Evolutionary conservation across 352 stramenopile genomes (phyloP).

Genomic region (Phytophthora brassicae): DNA sequence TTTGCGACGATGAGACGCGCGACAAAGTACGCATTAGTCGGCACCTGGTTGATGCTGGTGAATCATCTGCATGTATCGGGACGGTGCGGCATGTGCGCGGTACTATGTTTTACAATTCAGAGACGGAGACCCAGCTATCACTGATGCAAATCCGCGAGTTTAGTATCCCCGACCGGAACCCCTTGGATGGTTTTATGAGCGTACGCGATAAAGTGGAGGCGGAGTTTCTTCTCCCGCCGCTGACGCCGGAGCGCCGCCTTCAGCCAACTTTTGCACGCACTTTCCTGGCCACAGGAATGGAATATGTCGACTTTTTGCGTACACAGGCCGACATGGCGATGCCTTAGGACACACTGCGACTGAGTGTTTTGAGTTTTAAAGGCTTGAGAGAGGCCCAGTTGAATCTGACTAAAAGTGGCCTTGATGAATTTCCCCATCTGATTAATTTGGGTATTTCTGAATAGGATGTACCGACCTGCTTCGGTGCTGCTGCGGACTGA

Average conservation of each 20-base stretch:
- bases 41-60: constrained; percentile 43
- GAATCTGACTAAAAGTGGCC: not conserved
- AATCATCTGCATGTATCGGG: constrained; percentile 41
- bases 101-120: constrained; percentile 45
- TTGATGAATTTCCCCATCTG: not conserved
- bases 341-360: constrained; percentile 8
- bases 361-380: not conserved
- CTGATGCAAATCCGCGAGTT: constrained; percentile 66
- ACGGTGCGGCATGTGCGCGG: constrained; percentile 63
- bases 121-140: constrained; percentile 38
- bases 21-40: constrained; percentile 56
- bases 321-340: constrained; percentile 29
- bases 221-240: constrained; percentile 60
- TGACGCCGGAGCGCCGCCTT: constrained; percentile 56
- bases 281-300: constrained; percentile 58
- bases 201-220: constrained; percentile 60
- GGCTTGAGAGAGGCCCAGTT: not conserved
- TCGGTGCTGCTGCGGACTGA: not conserved
- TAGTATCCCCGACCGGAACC: constrained; percentile 43
- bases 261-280: constrained; percentile 49
- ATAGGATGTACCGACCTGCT: no score
- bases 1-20: constrained; percentile 44
- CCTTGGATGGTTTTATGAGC: constrained; percentile 50
- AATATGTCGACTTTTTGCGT: constrained; percentile 72
- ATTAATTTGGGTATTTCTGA: not conserved